These are phyloP conservation scores for Cylindrodendrum hubeiense DNA, from an alignment of 2,329 filamentous ascomycete species.

Conservation along the genomic window DNA sequence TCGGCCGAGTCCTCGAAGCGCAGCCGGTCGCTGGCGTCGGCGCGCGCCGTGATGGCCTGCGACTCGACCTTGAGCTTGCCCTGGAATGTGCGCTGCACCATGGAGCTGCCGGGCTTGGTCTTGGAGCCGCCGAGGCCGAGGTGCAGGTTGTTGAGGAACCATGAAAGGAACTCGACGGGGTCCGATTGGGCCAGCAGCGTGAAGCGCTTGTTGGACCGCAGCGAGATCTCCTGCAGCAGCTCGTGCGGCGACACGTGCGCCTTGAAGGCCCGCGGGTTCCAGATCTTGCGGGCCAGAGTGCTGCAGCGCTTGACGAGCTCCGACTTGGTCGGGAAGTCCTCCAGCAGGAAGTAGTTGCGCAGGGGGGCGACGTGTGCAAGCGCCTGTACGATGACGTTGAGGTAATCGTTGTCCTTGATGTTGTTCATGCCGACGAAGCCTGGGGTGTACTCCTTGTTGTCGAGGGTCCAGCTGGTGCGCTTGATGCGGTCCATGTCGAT, in stretches of 20 bases:
- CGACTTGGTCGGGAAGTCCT: constrained; percentile 77
- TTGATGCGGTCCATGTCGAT: constrained; percentile 78
- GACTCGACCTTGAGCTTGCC: constrained; percentile 92
- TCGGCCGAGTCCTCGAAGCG: constrained; percentile 92
- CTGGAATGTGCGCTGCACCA: constrained; percentile 94
- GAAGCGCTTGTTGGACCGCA: constrained; percentile 92
- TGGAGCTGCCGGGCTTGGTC: constrained; percentile 84
- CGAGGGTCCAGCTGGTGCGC: constrained; percentile 77
- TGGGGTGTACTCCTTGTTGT: constrained; percentile 87
- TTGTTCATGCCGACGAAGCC: constrained; percentile 99
- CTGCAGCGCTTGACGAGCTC: constrained; percentile 91
- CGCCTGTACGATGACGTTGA: constrained; percentile 94
- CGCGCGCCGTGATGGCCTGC: constrained; percentile 91
- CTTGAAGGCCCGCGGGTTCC: constrained; percentile 97
- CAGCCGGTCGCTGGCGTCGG: constrained; percentile 86
- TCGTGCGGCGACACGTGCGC: constrained; percentile 97
- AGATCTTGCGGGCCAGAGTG: constrained; percentile 94
- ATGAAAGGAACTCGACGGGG: constrained; percentile 94
- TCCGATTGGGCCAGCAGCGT: constrained; percentile 92
- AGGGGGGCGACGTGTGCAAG: constrained; percentile 90
- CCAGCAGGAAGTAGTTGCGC: constrained; percentile 91
- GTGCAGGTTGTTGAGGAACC: constrained; percentile 98
- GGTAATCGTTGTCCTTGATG: constrained; percentile 99
- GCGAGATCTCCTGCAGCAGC: constrained; percentile 91
- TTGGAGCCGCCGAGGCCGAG: constrained; percentile 91